Conservation (phyloP, 176 grass and related monocot species). For the maize (Zea mays) region Zm-B73-REFERENCE-NAM-5.0 NC_050101.1:67857001-67857500, state of each 20-base stretch:
- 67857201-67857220: too few species aligned
- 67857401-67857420: neutral
- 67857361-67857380: neutral
- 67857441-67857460: constrained; percentile 12
- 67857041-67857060: neutral
- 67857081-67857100: neutral
- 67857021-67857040: neutral
- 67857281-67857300: neutral
- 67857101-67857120: too few species aligned
- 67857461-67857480: constrained; percentile 12
- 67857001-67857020: constrained; percentile 18
- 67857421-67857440: neutral
- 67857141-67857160: too few species aligned
- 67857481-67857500: constrained; percentile 7
- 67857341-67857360: neutral
- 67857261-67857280: too few species aligned
- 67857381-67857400: neutral
- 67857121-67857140: too few species aligned
- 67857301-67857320: neutral
- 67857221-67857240: too few species aligned
- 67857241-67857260: too few species aligned
- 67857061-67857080: neutral
- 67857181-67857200: too few species aligned
- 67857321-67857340: neutral
- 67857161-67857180: too few species aligned